Evolutionary conservation across 208 protist species (phyloP).

Genomic region (Zelonia costaricensis): DNA sequence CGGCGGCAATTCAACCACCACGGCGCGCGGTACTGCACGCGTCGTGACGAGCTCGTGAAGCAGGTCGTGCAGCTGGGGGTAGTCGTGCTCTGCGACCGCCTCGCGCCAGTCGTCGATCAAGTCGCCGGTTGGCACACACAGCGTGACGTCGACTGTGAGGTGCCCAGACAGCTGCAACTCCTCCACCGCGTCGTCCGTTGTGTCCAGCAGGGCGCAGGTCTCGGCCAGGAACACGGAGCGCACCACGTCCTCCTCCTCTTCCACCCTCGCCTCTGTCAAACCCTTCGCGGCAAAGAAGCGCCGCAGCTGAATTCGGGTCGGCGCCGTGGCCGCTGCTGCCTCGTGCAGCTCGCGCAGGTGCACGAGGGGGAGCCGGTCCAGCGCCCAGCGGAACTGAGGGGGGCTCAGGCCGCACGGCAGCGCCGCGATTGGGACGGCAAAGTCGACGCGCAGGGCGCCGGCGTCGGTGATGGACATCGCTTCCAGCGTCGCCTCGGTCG

Average conservation of each 20-base stretch:
- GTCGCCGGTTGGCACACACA: conserved; percentile 6
- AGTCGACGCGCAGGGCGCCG: conserved; percentile 2
- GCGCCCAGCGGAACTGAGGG: neutral
- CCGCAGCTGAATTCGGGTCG: conserved; percentile 8
- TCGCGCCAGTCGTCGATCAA: neutral
- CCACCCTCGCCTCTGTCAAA: conserved; percentile 3
- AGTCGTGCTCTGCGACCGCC: conserved; percentile 9
- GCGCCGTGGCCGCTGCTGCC: neutral
- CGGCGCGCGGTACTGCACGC: neutral
- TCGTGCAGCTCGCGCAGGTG: conserved; percentile 10
- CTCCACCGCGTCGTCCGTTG: conserved; percentile 4
- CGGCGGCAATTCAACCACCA: too few species aligned
- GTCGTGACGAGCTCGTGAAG: neutral
- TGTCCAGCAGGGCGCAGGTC: conserved; percentile 16
- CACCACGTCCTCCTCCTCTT: neutral
- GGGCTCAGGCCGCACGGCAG: conserved; percentile 5
- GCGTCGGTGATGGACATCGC: conserved; percentile 1
- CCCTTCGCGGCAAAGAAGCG: conserved; percentile 13
- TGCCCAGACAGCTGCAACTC: conserved; percentile 1
- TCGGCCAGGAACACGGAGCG: conserved; percentile 15
- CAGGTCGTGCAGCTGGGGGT: conserved; percentile 16
- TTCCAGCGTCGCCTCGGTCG: neutral
- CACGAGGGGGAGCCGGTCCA: conserved; percentile 2
- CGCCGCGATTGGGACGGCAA: neutral
- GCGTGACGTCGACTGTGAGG: conserved; percentile 7